phyloP scores from a whole-genome alignment of 176 grass and related monocot species.

The Phoenix roebelenii region DNA sequence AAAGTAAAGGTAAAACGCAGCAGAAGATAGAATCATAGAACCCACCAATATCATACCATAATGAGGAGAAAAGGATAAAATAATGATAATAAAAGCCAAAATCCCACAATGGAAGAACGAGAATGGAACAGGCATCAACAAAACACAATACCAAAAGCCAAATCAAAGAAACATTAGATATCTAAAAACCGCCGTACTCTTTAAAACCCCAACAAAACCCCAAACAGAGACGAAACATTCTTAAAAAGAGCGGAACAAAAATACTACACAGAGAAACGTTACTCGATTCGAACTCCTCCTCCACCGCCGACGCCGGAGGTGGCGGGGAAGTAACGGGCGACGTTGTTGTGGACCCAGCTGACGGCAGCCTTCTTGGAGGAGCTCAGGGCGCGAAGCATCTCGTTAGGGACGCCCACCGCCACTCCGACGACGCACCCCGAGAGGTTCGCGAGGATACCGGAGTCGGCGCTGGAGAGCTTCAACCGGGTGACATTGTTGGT shows the following conservation, averaged over 20 bases:
- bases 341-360: too few species aligned
- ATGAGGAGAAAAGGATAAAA: too few species aligned
- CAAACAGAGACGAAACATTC: constrained; percentile 1
- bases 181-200: too few species aligned
- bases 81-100: too few species aligned
- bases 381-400: constrained; percentile 53
- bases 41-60: too few species aligned
- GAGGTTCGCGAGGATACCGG: constrained; percentile 46
- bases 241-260: background rate
- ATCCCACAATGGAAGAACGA: too few species aligned
- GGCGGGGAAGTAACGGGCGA: too few species aligned
- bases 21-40: too few species aligned
- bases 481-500: constrained; percentile 61
- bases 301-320: constrained; percentile 41
- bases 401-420: constrained; percentile 55
- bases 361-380: constrained; percentile 61
- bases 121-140: too few species aligned
- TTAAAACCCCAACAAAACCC: background rate
- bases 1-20: too few species aligned
- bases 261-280: constrained; percentile 10
- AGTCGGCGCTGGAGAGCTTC: constrained; percentile 52
- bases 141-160: too few species aligned
- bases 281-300: constrained; percentile 43
- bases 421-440: constrained; percentile 49
- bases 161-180: too few species aligned